Evolutionary conservation across 495 filamentous ascomycete species (phyloP).

Genomic region (Ascodesmis nigricans): DNA sequence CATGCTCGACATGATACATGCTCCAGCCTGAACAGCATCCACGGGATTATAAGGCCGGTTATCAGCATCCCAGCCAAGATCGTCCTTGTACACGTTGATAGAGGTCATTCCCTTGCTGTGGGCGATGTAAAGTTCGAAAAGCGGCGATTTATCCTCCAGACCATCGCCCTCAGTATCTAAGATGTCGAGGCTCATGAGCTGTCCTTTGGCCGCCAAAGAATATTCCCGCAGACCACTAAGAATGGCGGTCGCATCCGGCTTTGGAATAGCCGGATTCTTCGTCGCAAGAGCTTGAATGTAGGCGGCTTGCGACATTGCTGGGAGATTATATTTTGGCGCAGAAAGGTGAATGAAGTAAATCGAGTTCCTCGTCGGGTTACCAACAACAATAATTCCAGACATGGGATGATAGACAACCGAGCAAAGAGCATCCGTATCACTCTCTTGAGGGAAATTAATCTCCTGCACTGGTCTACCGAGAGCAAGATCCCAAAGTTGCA

Average conservation of each 20-base stretch:
- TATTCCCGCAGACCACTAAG: conserved; percentile 89
- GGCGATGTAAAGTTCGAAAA: conserved; percentile 94
- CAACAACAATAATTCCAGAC: conserved; percentile 78
- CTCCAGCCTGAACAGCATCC: conserved; percentile 43
- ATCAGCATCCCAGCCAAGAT: conserved; percentile 73
- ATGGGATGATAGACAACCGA: conserved; percentile 80
- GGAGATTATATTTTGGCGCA: conserved; percentile 69
- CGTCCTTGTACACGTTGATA: conserved; percentile 58
- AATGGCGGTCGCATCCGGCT: conserved; percentile 81
- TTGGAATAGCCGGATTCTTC: conserved; percentile 51
- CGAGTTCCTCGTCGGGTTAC: conserved; percentile 89
- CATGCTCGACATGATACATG: conserved; percentile 16
- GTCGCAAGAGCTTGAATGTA: conserved; percentile 54
- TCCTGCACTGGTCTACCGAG: conserved; percentile 89
- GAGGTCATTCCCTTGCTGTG: conserved; percentile 88
- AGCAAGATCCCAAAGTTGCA: conserved; percentile 96
- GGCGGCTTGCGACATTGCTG: conserved; percentile 58
- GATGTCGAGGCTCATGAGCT: conserved; percentile 75
- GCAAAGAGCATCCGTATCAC: conserved; percentile 90
- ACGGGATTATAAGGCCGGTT: conserved; percentile 58
- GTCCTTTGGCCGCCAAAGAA: conserved; percentile 69
- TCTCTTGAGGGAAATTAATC: conserved; percentile 84
- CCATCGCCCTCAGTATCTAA: conserved; percentile 39
- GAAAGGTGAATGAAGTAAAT: conserved; percentile 93
- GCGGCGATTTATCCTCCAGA: conserved; percentile 27